Evolutionary conservation across 495 filamentous ascomycete genomes (phyloP).

Genomic region (Neurospora sp.): DNA sequence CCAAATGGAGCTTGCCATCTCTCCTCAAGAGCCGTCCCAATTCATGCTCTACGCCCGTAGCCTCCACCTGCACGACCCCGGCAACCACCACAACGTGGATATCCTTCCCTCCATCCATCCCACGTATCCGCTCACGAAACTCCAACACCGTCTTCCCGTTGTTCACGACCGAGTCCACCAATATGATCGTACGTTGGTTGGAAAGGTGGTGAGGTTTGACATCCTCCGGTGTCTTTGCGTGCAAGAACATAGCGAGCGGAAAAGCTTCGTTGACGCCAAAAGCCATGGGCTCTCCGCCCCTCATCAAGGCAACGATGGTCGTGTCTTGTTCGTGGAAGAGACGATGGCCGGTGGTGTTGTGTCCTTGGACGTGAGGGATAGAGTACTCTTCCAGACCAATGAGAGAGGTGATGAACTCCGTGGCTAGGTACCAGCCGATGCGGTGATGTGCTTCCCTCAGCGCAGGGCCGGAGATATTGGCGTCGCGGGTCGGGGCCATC

Average conservation of each 20-base stretch:
- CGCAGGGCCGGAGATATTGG: slow-evolving; percentile 30
- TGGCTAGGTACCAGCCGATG: slow-evolving; percentile 47
- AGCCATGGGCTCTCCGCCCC: slow-evolving; percentile 60
- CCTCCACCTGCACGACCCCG: slow-evolving; percentile 43
- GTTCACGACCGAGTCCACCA: slow-evolving; percentile 57
- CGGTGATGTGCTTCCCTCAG: slow-evolving; percentile 43
- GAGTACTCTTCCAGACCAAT: slow-evolving; percentile 43
- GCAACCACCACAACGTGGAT: slow-evolving; percentile 48
- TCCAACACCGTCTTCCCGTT: slow-evolving; percentile 41
- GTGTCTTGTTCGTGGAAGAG: slow-evolving; percentile 42
- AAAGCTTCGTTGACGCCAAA: slow-evolving; percentile 49
- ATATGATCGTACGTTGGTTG: slow-evolving; percentile 31
- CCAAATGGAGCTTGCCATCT: slow-evolving; percentile 26
- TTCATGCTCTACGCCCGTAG: slow-evolving; percentile 17
- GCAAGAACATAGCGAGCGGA: slow-evolving; percentile 44
- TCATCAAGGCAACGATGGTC: slow-evolving; percentile 53
- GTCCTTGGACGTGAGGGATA: slow-evolving; percentile 47
- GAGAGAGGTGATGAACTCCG: slow-evolving; percentile 34
- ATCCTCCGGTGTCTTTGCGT: slow-evolving; percentile 40
- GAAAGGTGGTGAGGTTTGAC: slow-evolving; percentile 35
- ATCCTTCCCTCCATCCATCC: slow-evolving; percentile 13
- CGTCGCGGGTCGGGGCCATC: slow-evolving; percentile 48
- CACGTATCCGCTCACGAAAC: slow-evolving; percentile 45
- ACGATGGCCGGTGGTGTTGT: slow-evolving; percentile 39
- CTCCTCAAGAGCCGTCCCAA: slow-evolving; percentile 18